Conservation (phyloP, 2,329 filamentous ascomycete species). For the Madurella fahalii region DNA sequence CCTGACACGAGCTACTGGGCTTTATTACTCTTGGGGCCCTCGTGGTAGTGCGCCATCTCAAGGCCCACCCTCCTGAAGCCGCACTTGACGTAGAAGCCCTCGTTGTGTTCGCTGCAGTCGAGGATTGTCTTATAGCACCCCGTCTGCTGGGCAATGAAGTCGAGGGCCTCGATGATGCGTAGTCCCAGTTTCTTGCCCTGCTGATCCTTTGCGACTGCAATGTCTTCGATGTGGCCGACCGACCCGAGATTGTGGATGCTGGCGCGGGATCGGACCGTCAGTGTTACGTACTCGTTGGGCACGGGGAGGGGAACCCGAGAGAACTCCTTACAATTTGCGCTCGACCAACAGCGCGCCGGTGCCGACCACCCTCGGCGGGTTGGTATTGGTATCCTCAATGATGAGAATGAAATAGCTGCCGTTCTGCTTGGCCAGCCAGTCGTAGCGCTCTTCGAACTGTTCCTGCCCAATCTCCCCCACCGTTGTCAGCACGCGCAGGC, state of each 20-base stretch:
- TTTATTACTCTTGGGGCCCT: slow-evolving; percentile 47
- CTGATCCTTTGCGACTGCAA: slow-evolving; percentile 89
- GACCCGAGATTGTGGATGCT: slow-evolving; percentile 76
- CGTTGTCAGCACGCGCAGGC: slow-evolving; percentile 84
- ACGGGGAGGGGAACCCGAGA: neutral
- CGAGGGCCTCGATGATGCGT: slow-evolving; percentile 88
- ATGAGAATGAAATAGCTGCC: slow-evolving; percentile 83
- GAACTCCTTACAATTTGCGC: slow-evolving; percentile 72
- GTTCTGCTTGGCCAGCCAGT: slow-evolving; percentile 70
- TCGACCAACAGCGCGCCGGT: slow-evolving; percentile 89
- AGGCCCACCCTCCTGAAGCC: slow-evolving; percentile 87
- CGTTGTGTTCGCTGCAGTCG: slow-evolving; percentile 93
- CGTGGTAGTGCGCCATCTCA: slow-evolving; percentile 97
- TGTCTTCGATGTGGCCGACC: slow-evolving; percentile 96
- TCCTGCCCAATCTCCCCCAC: slow-evolving; percentile 80
- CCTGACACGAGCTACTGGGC: slow-evolving; percentile 23
- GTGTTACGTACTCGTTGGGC: slow-evolving; percentile 3
- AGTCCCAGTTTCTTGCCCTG: slow-evolving; percentile 96
- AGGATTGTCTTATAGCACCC: slow-evolving; percentile 98
- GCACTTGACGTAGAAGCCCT: slow-evolving; percentile 98
- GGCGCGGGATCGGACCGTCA: slow-evolving; percentile 7
- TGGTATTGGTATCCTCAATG: slow-evolving; percentile 64
- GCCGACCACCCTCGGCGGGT: slow-evolving; percentile 68
- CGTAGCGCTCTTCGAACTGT: slow-evolving; percentile 73
- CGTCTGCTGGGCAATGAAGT: slow-evolving; percentile 79